Conservation (phyloP, 441 rosid genomes). For the Erodium moschatum region DNA sequence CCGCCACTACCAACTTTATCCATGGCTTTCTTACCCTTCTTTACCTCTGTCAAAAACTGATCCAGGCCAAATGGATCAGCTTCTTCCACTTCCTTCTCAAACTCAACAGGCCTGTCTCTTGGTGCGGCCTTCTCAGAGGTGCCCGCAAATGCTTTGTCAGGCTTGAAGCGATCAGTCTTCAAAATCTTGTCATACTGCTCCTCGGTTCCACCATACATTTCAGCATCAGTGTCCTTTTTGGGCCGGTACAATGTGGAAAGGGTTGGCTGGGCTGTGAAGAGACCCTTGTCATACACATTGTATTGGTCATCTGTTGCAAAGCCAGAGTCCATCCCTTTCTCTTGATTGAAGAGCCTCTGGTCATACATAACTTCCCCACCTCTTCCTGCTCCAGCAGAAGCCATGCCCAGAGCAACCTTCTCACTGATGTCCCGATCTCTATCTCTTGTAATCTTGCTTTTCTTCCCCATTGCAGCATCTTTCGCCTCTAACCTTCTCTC, state of each 20-base stretch:
- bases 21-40: slow-evolving; percentile 76
- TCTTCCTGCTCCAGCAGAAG: slow-evolving; percentile 48
- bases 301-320: slow-evolving; percentile 85
- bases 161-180: too few relatives aligned
- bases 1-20: slow-evolving; percentile 56
- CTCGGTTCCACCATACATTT: slow-evolving; percentile 62
- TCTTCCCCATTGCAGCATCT: too few relatives aligned
- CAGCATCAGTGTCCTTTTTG: slow-evolving; percentile 70
- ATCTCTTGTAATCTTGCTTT: too few relatives aligned
- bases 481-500: too few relatives aligned
- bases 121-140: slow-evolving; percentile 46
- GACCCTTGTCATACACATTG: slow-evolving; percentile 75
- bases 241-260: slow-evolving; percentile 79
- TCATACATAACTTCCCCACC: slow-evolving; percentile 61
- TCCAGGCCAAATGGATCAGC: slow-evolving; percentile 85
- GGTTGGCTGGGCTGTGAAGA: slow-evolving; percentile 76
- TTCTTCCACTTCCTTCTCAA: slow-evolving; percentile 77
- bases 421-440: slow-evolving; percentile 57
- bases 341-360: slow-evolving; percentile 67
- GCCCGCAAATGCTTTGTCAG: too few relatives aligned
- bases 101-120: slow-evolving; percentile 78
- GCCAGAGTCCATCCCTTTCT: slow-evolving; percentile 96
- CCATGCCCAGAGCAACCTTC: slow-evolving; percentile 54
- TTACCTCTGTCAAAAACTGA: slow-evolving; percentile 66
- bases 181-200: too few relatives aligned